Evolutionary conservation across 2,329 filamentous ascomycete genomes (phyloP).

Genomic region (Arthrobotrys sphaeroides): DNA sequence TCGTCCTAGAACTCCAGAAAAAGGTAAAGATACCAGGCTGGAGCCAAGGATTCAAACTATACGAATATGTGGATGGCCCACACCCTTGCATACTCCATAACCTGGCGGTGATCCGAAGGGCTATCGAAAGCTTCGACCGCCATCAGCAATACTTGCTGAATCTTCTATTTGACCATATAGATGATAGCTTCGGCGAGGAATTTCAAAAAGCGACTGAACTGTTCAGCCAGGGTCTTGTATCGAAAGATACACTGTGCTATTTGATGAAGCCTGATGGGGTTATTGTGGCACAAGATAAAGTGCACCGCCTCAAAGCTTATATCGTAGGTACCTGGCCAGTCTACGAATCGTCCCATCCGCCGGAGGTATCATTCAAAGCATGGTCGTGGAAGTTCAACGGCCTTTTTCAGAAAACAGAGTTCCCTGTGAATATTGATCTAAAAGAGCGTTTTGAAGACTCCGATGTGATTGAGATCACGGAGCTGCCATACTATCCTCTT

Average conservation of each 20-base stretch:
- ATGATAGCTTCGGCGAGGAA: not conserved
- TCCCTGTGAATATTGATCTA: not conserved
- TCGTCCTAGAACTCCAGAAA: not conserved
- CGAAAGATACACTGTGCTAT: not conserved
- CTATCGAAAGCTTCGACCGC: not conserved
- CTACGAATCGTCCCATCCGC: too few species aligned
- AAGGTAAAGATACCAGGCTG: not conserved
- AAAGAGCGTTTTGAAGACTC: not conserved
- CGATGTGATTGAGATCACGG: not conserved
- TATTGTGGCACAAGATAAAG: not conserved
- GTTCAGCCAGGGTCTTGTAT: not conserved
- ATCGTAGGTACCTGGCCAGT: not conserved
- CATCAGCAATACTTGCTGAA: not conserved
- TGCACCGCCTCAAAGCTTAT: not conserved
- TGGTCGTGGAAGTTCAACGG: not conserved
- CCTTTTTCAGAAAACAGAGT: not conserved
- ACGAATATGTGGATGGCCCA: not conserved
- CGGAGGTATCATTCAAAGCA: not conserved
- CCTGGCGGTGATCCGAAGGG: not conserved
- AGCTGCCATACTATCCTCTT: not conserved
- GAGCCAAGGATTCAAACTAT: not conserved
- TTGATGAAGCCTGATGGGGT: not conserved
- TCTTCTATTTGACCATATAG: not conserved
- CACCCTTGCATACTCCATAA: not conserved
- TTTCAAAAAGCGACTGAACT: not conserved